Evolutionary conservation across 495 filamentous ascomycete genomes (phyloP).

Genomic region (Aspergillus coremiiformis): DNA sequence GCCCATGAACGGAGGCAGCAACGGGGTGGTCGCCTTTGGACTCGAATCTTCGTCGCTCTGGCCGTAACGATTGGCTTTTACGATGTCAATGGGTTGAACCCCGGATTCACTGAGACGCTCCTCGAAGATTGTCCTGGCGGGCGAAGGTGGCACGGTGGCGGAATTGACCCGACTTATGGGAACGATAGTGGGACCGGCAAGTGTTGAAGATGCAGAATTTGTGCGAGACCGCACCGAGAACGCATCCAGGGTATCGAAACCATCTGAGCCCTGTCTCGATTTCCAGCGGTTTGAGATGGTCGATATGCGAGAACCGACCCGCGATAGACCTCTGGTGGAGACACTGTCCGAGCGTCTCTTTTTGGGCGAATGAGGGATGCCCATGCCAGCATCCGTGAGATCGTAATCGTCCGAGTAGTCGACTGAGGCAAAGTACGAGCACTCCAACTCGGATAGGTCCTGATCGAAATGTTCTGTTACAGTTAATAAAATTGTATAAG

Average conservation of each 20-base stretch:
- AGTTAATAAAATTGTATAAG: slow-evolving; percentile 2
- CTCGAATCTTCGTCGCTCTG: slow-evolving; percentile 43
- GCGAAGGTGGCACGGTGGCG: slow-evolving; percentile 51
- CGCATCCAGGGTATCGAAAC: slow-evolving; percentile 35
- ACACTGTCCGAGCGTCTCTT: slow-evolving; percentile 60
- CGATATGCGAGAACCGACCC: slow-evolving; percentile 63
- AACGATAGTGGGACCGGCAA: slow-evolving; percentile 50
- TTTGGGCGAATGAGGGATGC: slow-evolving; percentile 46
- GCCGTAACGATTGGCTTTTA: slow-evolving; percentile 46
- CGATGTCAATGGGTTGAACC: slow-evolving; percentile 48
- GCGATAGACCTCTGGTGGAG: slow-evolving; percentile 56
- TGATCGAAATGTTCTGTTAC: slow-evolving; percentile 35
- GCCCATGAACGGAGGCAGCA: slow-evolving; percentile 72
- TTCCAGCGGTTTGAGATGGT: slow-evolving; percentile 63
- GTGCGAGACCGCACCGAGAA: slow-evolving; percentile 38
- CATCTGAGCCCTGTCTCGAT: slow-evolving; percentile 45
- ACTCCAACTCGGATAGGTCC: slow-evolving; percentile 23
- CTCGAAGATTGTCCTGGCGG: slow-evolving; percentile 59
- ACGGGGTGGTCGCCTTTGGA: slow-evolving; percentile 64
- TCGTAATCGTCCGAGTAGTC: slow-evolving; percentile 50
- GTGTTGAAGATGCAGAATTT: slow-evolving; percentile 63
- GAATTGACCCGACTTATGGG: slow-evolving; percentile 46
- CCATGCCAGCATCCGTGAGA: slow-evolving; percentile 52
- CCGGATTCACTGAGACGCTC: slow-evolving; percentile 46
- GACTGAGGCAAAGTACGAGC: slow-evolving; percentile 28